These are phyloP conservation scores for Sarocladium kiliense DNA, from an alignment of 2,329 filamentous ascomycete genomes.

Conservation along the genomic window DNA sequence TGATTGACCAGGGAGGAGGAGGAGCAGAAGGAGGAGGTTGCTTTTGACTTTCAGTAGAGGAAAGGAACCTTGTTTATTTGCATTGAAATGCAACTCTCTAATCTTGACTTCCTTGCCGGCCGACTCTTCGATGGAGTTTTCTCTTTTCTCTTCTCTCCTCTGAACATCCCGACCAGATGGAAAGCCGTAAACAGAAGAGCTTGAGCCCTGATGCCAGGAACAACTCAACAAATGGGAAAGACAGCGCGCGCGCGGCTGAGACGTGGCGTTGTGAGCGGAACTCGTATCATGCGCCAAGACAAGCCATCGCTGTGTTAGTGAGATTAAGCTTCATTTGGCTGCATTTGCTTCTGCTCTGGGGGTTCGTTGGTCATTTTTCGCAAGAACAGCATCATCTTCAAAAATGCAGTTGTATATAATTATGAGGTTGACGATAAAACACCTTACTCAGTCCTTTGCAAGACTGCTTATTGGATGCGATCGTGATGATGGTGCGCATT, in stretches of 20 bases:
- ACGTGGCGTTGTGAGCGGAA: neutral
- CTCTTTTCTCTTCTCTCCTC: too few relatives aligned
- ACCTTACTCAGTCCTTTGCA: too few relatives aligned
- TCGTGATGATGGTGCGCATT: too few relatives aligned
- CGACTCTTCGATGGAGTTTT: neutral
- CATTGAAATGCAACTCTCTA: neutral
- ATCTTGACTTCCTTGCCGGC: neutral
- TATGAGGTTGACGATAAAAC: too few relatives aligned
- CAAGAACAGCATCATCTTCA: too few relatives aligned
- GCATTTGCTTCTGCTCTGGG: neutral
- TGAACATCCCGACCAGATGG: too few relatives aligned
- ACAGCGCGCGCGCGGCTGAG: neutral
- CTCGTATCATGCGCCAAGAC: slow-evolving; percentile 3
- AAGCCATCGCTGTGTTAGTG: slow-evolving; percentile 2
- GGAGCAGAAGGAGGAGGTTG: neutral
- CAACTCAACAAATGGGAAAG: neutral
- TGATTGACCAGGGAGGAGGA: too few relatives aligned
- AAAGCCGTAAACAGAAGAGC: too few relatives aligned
- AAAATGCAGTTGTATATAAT: too few relatives aligned
- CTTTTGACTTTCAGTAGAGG: neutral
- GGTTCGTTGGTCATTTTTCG: too few relatives aligned
- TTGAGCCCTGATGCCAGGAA: too few relatives aligned
- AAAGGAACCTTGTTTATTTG: neutral
- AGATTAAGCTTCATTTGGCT: slow-evolving; percentile 2
- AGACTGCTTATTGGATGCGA: too few relatives aligned